Percentiles rank a stretch among this genome's conserved stretches.
phyloP scores from a whole-genome alignment of 768 basidiomycete species.

The Rhizopogon vinicolor region DNA sequence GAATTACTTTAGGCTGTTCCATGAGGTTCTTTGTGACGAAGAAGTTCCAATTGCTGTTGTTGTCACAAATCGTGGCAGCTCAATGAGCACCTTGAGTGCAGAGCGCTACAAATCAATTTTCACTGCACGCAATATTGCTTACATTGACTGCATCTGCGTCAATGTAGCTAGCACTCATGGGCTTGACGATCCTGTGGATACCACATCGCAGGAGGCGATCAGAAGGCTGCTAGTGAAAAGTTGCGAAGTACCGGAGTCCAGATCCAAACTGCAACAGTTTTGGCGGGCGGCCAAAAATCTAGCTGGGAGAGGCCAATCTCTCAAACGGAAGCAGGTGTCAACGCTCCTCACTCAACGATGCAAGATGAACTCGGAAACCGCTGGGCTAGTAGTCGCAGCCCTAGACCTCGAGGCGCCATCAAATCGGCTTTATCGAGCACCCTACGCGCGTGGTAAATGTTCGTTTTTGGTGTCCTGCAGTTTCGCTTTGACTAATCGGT shows the following conservation, averaged over 20 bases:
- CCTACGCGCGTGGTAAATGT: background rate
- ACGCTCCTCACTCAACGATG: background rate
- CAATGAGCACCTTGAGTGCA: background rate
- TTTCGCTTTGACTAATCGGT: background rate
- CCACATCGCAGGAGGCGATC: background rate
- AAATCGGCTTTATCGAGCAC: background rate
- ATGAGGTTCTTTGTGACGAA: conserved; percentile 32
- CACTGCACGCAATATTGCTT: background rate
- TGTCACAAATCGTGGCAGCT: conserved; percentile 31
- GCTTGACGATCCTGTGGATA: background rate
- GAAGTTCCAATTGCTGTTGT: conserved; percentile 32
- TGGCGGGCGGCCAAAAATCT: background rate
- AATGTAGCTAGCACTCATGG: background rate
- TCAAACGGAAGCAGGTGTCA: background rate
- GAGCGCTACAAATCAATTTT: background rate
- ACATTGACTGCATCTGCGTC: background rate
- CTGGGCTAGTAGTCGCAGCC: background rate
- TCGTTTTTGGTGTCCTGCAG: background rate
- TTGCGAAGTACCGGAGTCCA: background rate
- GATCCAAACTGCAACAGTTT: background rate
- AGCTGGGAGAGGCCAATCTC: no score
- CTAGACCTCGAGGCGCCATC: background rate
- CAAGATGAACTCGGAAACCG: background rate
- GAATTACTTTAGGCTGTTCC: conserved; percentile 28
- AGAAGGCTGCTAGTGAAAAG: background rate